phyloP scores from a whole-genome alignment of 176 grass and related monocot genomes.

The Oropetium thomaeum region DNA sequence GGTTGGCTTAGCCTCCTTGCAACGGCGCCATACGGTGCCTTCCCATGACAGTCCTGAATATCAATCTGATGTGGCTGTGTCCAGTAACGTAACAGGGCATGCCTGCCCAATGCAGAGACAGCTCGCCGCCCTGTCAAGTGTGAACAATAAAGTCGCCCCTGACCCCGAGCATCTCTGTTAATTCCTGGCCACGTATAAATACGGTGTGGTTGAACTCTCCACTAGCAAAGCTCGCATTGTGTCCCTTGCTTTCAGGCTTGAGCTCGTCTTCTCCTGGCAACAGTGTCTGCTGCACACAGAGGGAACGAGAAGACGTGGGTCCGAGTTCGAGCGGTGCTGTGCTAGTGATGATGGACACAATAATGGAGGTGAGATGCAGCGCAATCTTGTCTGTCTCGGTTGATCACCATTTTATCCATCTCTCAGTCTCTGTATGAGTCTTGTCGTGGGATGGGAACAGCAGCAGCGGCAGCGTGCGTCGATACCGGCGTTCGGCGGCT shows the following conservation, averaged over 20 bases:
- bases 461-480: slow-evolving; percentile 30
- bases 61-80: background rate
- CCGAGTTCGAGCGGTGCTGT: background rate
- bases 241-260: too few relatives aligned
- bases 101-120: background rate
- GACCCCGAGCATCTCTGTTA: background rate
- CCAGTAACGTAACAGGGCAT: background rate
- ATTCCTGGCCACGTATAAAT: background rate
- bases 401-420: background rate
- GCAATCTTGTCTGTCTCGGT: background rate
- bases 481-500: slow-evolving; percentile 78
- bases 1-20: too few relatives aligned
- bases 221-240: background rate
- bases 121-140: background rate
- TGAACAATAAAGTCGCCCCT: background rate
- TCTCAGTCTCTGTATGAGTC: background rate
- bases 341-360: background rate
- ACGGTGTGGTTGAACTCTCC: background rate
- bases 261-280: background rate
- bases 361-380: background rate
- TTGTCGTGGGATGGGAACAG: background rate
- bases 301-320: background rate
- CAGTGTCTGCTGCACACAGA: background rate
- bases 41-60: too few relatives aligned
- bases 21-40: too few relatives aligned